Base-by-base conservation (phyloP, 2,329 filamentous ascomycete species). In the Sarocladium kiliense region DNA sequence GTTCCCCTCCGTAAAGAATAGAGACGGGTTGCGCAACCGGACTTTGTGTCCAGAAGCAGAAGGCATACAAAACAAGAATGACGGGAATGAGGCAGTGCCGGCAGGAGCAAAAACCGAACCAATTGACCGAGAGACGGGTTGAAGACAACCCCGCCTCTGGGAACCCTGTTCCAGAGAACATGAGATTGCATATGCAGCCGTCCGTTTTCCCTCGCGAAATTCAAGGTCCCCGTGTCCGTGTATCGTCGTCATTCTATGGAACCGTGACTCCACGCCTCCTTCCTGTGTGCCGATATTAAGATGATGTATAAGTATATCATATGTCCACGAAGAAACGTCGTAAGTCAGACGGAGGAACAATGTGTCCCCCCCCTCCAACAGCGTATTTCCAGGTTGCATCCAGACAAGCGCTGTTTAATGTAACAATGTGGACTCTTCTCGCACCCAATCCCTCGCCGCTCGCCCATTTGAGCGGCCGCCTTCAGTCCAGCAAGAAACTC, bases 231-330 rank as follows among this genome's bases (percentile, higher is more conserved):
- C 23, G 11, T 27, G 44, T 18, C 44, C 23, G 3, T n/a, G 44
- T 27, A n/a, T 30, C 25, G n/a, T 47, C 16, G 21, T 47, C 25
- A 4, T 30, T 23, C 23, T 27, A 47, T 47, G 44, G 25, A 27
- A 47, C 44, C 44, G 44, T 27, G 44, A 47, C 47, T 49, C 54
- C 56, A 25, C 41, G 34, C 54, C 54, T 39, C 49, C 47, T 36
- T 41, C 18, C 27, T 51, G 14, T 30, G 44, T 51, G 26, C 47
- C 47, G 47, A 54, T 58, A 61, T 60, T 60, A 61, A 56, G 59
- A 60, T 60, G 55, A 44, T 57, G 56, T 61, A 59, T 56, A 55
- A 57, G 54, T 59, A 55, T 61, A 56, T 59, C 59, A 50, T 57
- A 58, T 57, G 50, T 59, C 53, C 56, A 55, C 49, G 37, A 53